Evolutionary conservation across 2,329 filamentous ascomycete genomes (phyloP), one percentile per base, ranked within the genome.

Genomic region (Pseudogymnoascus sp.): DNA sequence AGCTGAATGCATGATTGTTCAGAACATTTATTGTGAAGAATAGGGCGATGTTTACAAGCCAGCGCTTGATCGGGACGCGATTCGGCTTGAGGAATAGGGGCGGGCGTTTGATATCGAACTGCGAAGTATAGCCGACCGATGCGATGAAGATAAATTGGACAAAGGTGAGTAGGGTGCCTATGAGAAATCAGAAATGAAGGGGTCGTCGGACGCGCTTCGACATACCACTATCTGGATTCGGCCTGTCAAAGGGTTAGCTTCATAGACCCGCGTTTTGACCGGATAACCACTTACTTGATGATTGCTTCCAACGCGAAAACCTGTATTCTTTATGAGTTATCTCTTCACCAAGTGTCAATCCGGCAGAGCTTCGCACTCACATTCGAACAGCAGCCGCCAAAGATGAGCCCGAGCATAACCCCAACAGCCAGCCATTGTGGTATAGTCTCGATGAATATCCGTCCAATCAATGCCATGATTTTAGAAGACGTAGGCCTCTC

Each of bases 1-100:
- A 99, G 65, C 91, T 92, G 74, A 99, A 99, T 6, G 93, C 94
- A 79, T 93, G 93, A 70, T 99, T 99, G 76, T 99, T 99, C 71
- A 99, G 77, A 62, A 97, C 85, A 70, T 97, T 99, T 75, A 99
- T 94, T 64, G 84, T 83, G 73, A 96, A 94, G 76, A 97, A 97
- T 67, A 97, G 83, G 3, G 88, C 78, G 41, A 96, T 96, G 71
- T 96, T 97, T 70, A 93, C 79, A 58, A 90, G 72, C 92, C 94
- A 97, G 71, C 90, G 88, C 57, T 81, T 81, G 60, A 97, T 78
- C 0, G 94, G 94, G 3, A 97, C 90, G 59, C 85, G 86, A 66
- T 92, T 92, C 16, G 84, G 84, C 61, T 84, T 85, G 47, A 97
- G 74, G 69, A 90, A 93, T 65, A 91, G 84, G 0, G 87, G 86